Evolutionary conservation across 768 basidiomycete species (phyloP).

Genomic region (Podaxis pistillaris): DNA sequence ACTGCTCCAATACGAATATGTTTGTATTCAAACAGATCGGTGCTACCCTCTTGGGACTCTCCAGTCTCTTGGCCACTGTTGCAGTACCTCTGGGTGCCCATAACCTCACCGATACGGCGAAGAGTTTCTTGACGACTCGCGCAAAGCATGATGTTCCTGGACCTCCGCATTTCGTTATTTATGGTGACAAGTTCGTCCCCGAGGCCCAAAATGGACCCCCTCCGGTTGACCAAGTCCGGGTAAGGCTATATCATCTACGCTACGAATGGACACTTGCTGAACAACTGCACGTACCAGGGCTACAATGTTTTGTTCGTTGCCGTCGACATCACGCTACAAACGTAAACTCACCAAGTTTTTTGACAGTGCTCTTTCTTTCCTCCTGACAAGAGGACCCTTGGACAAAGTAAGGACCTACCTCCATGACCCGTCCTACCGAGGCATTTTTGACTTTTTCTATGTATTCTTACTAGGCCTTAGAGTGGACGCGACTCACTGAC

Average conservation of each 20-base stretch:
- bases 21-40: slow-evolving; percentile 5
- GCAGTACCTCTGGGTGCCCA: slow-evolving; percentile 8
- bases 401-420: slow-evolving; percentile 40
- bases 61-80: background rate
- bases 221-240: slow-evolving; percentile 5
- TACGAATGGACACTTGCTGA: background rate
- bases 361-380: slow-evolving; percentile 47
- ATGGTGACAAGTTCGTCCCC: slow-evolving; percentile 13
- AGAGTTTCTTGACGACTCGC: slow-evolving; percentile 13
- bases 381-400: slow-evolving; percentile 51
- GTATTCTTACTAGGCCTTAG: slow-evolving; percentile 31
- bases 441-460: background rate
- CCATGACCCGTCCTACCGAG: background rate
- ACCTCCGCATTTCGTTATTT: slow-evolving; percentile 36
- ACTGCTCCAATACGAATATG: background rate
- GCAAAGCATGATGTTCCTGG: slow-evolving; percentile 20
- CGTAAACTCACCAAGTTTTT: background rate
- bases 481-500: slow-evolving; percentile 49
- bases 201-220: slow-evolving; percentile 8
- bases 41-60: slow-evolving; percentile 7
- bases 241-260: background rate
- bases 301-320: slow-evolving; percentile 55
- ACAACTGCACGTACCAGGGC: slow-evolving; percentile 33
- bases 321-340: background rate
- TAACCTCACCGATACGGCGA: slow-evolving; percentile 14